Percentiles rank a stretch among this genome's conserved stretches.
Conservation (phyloP, 768 basidiomycete species). For the Glaciozyma martinii region DNA sequence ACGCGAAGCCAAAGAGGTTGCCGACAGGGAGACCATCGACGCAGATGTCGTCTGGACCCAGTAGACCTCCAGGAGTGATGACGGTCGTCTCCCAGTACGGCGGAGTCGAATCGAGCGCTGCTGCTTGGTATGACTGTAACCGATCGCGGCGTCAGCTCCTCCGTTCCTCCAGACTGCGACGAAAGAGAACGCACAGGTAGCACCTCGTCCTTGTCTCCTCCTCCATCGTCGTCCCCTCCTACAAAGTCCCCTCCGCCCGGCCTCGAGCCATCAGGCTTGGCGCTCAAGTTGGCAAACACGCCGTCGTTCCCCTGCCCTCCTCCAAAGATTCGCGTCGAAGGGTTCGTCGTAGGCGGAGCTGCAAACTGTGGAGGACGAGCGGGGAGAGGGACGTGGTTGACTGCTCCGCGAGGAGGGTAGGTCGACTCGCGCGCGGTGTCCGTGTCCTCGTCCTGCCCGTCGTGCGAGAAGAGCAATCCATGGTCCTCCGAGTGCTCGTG, state of each 20-base stretch:
- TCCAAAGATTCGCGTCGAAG: slow-evolving; percentile 42
- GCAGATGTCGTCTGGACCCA: slow-evolving; percentile 56
- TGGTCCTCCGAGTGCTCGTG: not conserved
- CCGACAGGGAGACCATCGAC: slow-evolving; percentile 88
- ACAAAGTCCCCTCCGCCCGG: slow-evolving; percentile 33
- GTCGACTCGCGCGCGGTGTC: not conserved
- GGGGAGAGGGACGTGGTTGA: slow-evolving; percentile 35
- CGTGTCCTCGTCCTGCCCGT: slow-evolving; percentile 16
- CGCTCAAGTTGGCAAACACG: slow-evolving; percentile 87
- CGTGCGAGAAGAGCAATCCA: slow-evolving; percentile 25
- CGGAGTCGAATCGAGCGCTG: slow-evolving; percentile 81
- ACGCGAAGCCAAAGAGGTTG: slow-evolving; percentile 68
- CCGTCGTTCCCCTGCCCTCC: slow-evolving; percentile 79
- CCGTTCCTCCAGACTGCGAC: not conserved
- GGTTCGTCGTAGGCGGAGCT: slow-evolving; percentile 26
- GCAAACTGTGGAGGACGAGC: slow-evolving; percentile 42
- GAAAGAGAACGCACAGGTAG: slow-evolving; percentile 67
- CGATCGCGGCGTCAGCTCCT: not conserved
- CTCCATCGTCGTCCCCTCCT: slow-evolving; percentile 30
- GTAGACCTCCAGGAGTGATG: slow-evolving; percentile 60
- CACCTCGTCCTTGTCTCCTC: slow-evolving; percentile 53
- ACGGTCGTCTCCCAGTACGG: slow-evolving; percentile 96
- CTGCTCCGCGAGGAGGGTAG: slow-evolving; percentile 21
- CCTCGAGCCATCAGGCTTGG: slow-evolving; percentile 63
- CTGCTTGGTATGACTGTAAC: slow-evolving; percentile 68